phyloP scores from a whole-genome alignment of 2,329 filamentous ascomycete genomes.

The Diaporthe citri region DNA sequence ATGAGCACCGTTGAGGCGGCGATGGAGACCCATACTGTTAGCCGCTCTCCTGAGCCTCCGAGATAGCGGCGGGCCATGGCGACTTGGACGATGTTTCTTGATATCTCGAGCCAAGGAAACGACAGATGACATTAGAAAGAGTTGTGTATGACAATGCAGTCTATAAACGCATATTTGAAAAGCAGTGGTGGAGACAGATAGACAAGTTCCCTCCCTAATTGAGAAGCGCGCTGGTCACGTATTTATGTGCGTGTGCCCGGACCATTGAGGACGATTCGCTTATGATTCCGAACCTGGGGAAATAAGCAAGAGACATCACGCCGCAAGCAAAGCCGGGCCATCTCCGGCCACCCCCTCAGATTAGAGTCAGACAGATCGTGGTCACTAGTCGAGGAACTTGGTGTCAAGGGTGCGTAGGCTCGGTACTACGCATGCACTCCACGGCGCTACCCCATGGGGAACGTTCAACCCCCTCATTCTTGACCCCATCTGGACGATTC shows the following conservation, averaged over 20 bases:
- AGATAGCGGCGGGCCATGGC: slow-evolving; percentile 52
- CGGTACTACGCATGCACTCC: slow-evolving; percentile 20
- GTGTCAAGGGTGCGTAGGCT: neutral
- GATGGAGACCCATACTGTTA: slow-evolving; percentile 66
- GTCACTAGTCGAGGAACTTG: neutral
- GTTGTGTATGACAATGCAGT: neutral
- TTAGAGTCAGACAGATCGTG: neutral
- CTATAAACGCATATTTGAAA: neutral
- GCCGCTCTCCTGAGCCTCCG: slow-evolving; percentile 61
- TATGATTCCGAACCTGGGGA: neutral
- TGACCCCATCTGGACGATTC: slow-evolving; percentile 15
- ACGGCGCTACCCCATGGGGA: slow-evolving; percentile 17
- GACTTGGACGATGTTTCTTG: neutral
- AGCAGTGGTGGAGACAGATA: neutral
- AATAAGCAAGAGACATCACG: neutral
- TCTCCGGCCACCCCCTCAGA: slow-evolving; percentile 14
- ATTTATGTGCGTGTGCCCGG: neutral
- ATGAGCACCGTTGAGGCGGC: slow-evolving; percentile 63
- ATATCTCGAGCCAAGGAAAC: neutral
- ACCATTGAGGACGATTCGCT: neutral
- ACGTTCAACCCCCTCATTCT: slow-evolving; percentile 3
- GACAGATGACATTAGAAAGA: neutral
- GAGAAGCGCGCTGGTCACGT: neutral
- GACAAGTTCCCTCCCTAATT: too few species aligned
- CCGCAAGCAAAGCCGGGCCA: slow-evolving; percentile 5